Percentiles rank a stretch among this genome's conserved stretches.
phyloP scores from a whole-genome alignment of 768 basidiomycete genomes.

The Phaeolepiota aurea region DNA sequence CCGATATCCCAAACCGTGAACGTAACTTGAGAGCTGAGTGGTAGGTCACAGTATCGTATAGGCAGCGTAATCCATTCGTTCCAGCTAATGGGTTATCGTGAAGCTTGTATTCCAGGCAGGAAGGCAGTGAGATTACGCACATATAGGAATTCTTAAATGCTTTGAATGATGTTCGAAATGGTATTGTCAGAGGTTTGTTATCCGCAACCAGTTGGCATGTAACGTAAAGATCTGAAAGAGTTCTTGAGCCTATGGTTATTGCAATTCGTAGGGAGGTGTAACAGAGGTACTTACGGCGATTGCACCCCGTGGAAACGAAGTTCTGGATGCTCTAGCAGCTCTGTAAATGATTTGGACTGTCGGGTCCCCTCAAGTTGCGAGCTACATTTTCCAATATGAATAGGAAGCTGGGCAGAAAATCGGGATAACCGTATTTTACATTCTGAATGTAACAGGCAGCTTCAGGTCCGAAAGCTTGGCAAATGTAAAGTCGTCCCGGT shows the following conservation, averaged over 20 bases:
- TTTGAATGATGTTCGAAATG: conserved; percentile 88
- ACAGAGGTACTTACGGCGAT: conserved; percentile 45
- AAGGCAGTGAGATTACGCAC: conserved; percentile 32
- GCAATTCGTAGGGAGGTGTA: conserved; percentile 9
- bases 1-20: conserved; percentile 97
- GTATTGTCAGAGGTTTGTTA: conserved; percentile 88
- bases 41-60: conserved; percentile 90
- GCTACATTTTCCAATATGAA: conserved; percentile 27
- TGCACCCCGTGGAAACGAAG: conserved; percentile 79
- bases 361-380: conserved; percentile 83
- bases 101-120: background rate
- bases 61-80: conserved; percentile 93
- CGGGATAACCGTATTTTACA: no score
- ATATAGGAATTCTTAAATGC: conserved; percentile 78
- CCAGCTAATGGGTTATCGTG: conserved; percentile 54
- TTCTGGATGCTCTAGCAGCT: conserved; percentile 78
- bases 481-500: conserved; percentile 87
- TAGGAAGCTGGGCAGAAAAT: no score
- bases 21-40: conserved; percentile 78
- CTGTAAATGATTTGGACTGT: conserved; percentile 62
- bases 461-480: conserved; percentile 87
- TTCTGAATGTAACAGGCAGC: conserved; percentile 78
- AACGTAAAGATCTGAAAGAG: conserved; percentile 87
- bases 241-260: conserved; percentile 40
- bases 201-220: conserved; percentile 89